Evolutionary conservation across 495 filamentous ascomycete species (phyloP).

Genomic region (Talaromyces thailandensis): DNA sequence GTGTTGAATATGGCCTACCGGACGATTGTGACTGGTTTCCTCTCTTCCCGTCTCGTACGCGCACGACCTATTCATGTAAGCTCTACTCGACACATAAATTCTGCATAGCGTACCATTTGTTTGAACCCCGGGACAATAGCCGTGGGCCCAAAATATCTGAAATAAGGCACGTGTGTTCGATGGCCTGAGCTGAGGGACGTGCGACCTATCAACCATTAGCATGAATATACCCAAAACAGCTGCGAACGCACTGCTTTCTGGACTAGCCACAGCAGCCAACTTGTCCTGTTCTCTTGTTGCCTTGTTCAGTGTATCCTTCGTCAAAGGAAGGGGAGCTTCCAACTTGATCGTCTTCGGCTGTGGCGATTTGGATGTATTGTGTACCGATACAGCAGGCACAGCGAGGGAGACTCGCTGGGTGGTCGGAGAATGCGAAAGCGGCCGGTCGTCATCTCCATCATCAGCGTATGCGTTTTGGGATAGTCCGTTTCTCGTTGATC

Average conservation of each 20-base stretch:
- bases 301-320: constrained; percentile 15
- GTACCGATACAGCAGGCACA: constrained; percentile 1
- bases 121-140: constrained; percentile 90
- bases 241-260: constrained; percentile 29
- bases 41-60: constrained; percentile 49
- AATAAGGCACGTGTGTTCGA: constrained; percentile 71
- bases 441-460: constrained; percentile 12
- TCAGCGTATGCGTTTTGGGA: neutral
- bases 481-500: constrained; percentile 8
- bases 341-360: constrained; percentile 9
- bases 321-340: constrained; percentile 9
- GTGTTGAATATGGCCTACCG: constrained; percentile 16
- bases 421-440: constrained; percentile 52
- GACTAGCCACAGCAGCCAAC: constrained; percentile 21
- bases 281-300: constrained; percentile 24
- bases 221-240: neutral
- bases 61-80: constrained; percentile 37
- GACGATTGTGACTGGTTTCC: constrained; percentile 41
- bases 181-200: constrained; percentile 31
- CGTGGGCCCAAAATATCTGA: constrained; percentile 80
- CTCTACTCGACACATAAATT: neutral
- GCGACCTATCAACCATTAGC: too few relatives aligned
- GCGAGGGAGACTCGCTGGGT: constrained; percentile 46
- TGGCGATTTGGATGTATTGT: constrained; percentile 11
- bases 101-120: constrained; percentile 56